Base-by-base conservation (phyloP, 176 grass and related monocot species). In the Oropetium thomaeum region DNA sequence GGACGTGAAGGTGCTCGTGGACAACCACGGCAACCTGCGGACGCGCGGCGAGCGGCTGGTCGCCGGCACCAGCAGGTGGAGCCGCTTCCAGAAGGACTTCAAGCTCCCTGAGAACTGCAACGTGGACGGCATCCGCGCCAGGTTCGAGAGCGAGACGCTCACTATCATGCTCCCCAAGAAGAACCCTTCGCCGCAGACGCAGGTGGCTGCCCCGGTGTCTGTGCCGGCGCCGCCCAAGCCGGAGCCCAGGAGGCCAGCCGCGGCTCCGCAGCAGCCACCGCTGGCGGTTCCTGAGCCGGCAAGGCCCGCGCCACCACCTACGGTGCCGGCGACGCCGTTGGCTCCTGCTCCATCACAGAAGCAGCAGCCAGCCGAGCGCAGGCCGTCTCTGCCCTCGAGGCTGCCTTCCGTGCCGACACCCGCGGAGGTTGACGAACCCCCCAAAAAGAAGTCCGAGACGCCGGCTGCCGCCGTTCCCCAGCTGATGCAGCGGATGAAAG, bases 131-230 rank as follows among this genome's bases (percentile, higher is more conserved):
- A 83, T 92, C 82, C 84, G 84, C 30, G 96, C 91, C 79, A 92
- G 88, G 80, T 95, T 99, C 63, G 87, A 99, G 52, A 82, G 76
- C 28, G 87, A 82, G 38, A 66, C 44, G 5, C 87, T 99, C 75
- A 43, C 78, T 47, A 75, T 99, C 67, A 75, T 49, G 22, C 49
- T 99, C 10, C 96, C 91, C 9, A 98, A 92, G 80, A 55, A 71
- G 38, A 13, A 3, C 14, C 32, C 67, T 30, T 52, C 51, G 44
- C 71, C 63, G 28, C 38, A 6, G 45, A 2, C 63, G 28, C 38
- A 6, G 45, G 4, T 51, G 15, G 1, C 1, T 30, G 10, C 19
- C 49, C 14, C 70, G 29, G 10, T 3, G 32, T 25, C 40, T 0
- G 39, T 27, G n/a, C 27, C 10, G 25, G 10, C 41, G 38, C 28